Percentiles rank a stretch among this genome's conserved stretches.
These are phyloP conservation scores for Lippia alba DNA, from an alignment of 305 asterid genomes.

Conservation along the genomic window DNA sequence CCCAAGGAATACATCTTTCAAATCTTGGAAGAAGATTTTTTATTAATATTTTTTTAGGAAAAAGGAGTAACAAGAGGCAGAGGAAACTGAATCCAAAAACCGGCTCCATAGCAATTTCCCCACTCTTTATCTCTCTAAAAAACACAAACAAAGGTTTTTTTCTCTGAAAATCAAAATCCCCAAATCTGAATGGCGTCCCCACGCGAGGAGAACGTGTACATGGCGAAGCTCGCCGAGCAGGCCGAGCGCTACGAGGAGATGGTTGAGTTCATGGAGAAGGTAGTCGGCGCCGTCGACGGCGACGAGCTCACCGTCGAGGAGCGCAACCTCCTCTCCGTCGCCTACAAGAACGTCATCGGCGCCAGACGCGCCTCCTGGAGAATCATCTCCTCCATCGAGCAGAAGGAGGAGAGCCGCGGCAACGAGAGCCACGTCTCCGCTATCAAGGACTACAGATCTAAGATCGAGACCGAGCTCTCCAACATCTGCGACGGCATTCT, in stretches of 20 bases:
- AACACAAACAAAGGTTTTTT: slow-evolving; percentile 2
- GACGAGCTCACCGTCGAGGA: slow-evolving; percentile 81
- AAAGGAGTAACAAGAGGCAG: background rate
- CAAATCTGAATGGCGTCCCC: slow-evolving; percentile 67
- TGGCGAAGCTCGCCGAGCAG: slow-evolving; percentile 88
- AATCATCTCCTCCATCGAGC: slow-evolving; percentile 80
- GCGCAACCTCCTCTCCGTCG: slow-evolving; percentile 88
- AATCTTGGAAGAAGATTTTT: background rate
- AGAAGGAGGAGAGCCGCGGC: slow-evolving; percentile 88
- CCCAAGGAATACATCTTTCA: background rate
- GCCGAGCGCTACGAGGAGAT: slow-evolving; percentile 91
- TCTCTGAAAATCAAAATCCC: slow-evolving; percentile 33
- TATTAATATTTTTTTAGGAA: background rate
- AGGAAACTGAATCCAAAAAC: slow-evolving; percentile 19
- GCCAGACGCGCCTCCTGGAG: slow-evolving; percentile 86
- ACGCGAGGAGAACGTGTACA: slow-evolving; percentile 84
- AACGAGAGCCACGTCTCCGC: slow-evolving; percentile 71
- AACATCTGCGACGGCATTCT: slow-evolving; percentile 77
- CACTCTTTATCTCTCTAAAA: slow-evolving; percentile 33
- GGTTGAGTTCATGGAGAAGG: slow-evolving; percentile 92
- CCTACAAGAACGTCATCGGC: slow-evolving; percentile 89
- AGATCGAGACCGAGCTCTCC: slow-evolving; percentile 79
- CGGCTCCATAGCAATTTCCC: slow-evolving; percentile 20
- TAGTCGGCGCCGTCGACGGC: slow-evolving; percentile 71
- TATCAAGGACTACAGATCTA: slow-evolving; percentile 76